Conservation (phyloP, 2,329 filamentous ascomycete genomes). For the Trichoderma simmonsii region DNA sequence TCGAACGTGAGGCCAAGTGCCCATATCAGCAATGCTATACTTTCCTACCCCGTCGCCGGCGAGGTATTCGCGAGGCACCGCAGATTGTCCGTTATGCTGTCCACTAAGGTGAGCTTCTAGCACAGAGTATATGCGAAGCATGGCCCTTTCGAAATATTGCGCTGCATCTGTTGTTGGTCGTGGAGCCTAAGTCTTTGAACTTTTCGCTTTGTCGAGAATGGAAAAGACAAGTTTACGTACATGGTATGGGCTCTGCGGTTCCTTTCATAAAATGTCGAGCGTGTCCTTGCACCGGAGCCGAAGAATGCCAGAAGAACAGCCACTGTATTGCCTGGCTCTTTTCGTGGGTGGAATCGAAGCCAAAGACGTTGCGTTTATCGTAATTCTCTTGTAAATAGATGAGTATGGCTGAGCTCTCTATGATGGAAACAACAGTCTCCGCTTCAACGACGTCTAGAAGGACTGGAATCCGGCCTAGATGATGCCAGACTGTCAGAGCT, state of each 20-base stretch:
- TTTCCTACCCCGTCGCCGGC: neutral
- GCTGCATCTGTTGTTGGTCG: neutral
- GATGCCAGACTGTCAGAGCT: neutral
- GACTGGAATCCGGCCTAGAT: neutral
- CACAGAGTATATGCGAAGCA: neutral
- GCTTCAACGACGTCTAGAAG: neutral
- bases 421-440: neutral
- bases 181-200: neutral
- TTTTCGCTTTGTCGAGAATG: too few relatives aligned
- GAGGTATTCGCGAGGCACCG: neutral
- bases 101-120: constrained; percentile 4
- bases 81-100: neutral
- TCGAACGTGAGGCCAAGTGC: neutral
- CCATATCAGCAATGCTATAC: constrained; percentile 1
- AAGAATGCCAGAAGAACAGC: constrained; percentile 7
- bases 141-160: neutral
- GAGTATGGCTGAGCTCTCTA: neutral
- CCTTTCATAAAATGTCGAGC: neutral
- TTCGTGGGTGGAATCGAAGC: neutral
- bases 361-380: neutral
- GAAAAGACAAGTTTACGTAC: neutral
- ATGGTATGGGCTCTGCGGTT: neutral
- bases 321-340: neutral
- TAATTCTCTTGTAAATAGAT: neutral
- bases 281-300: neutral